Base-by-base conservation (phyloP, 2,329 filamentous ascomycete species). In the Cytospora leucostoma region DNA sequence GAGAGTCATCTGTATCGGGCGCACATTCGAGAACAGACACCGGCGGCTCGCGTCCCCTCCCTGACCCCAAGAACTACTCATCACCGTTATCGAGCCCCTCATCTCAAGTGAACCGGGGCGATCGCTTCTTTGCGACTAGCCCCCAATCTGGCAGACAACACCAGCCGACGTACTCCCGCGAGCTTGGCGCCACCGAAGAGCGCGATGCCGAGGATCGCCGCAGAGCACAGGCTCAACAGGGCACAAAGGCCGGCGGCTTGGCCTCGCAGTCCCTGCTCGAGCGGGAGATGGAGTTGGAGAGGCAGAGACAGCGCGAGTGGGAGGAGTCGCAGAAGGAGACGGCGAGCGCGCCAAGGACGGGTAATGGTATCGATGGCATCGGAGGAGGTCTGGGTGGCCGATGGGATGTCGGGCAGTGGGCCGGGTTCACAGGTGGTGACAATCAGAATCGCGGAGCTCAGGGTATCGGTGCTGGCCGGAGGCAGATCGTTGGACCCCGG, bases 401-500 rank as follows among this genome's bases (percentile, higher is more conserved):
- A 17, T 93, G 90, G 90, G 90, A 93, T 68, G 87, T 92, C 12
- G 84, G 87, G 62, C 89, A 92, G 76, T 92, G 90, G 84, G 79
- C 80, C 66, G 90, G 90, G 0, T 93, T 84, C 71, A 90, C 88
- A 19, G 89, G 90, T 4, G 90, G 91, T 1, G 90, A 93, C 73
- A 84, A 82, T 66, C 87, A 92, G 79, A 93, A 92, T 71, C 83
- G 82, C 66, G 88, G 88, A 1, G 74, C 73, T 3, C 79, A 85
- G 66, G 88, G 88, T 2, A 89, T 89, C 65, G 89, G 91, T 49
- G 86, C 88, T 1, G 88, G 88, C 0, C 80, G 88, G 72, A 83
- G 91, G 72, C 90, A 91, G 78, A 93, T 94, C 74, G 87, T 91
- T n/a, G 91, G 91, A 12, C 90, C 90, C 0, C 80, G 90, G 71